Percentiles rank a stretch among this genome's conserved stretches.
Evolutionary conservation across 1,284 basidiomycete genomes (phyloP).

Genomic region (Ustilago nuda): DNA sequence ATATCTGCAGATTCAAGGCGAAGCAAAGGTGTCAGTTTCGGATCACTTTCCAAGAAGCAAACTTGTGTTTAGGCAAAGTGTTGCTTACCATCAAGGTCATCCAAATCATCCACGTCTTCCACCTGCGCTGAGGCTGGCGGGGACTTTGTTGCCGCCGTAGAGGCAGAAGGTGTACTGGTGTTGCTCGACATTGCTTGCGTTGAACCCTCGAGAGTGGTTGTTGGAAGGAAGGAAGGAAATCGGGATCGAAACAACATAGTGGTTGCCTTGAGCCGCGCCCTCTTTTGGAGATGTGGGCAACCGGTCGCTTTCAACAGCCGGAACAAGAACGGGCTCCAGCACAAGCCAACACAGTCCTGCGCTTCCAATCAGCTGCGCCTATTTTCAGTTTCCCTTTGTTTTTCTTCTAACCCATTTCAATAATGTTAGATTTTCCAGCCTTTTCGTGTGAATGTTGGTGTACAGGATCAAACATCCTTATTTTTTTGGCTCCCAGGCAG

Average conservation of each 20-base stretch:
- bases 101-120: slow-evolving; percentile 61
- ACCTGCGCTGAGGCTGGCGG: slow-evolving; percentile 29
- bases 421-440: neutral
- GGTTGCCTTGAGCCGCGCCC: neutral
- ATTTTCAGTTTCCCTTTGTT: neutral
- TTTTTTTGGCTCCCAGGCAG: neutral
- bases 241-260: neutral
- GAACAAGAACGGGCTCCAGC: neutral
- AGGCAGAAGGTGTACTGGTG: neutral
- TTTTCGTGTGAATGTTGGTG: neutral
- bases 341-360: neutral
- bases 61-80: too few species aligned
- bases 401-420: neutral
- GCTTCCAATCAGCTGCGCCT: slow-evolving; percentile 19
- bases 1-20: neutral
- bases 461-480: neutral
- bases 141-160: slow-evolving; percentile 15
- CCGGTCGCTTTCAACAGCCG: slow-evolving; percentile 46
- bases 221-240: neutral
- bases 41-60: neutral
- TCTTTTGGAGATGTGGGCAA: slow-evolving; percentile 3
- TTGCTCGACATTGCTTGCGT: slow-evolving; percentile 20
- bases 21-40: slow-evolving; percentile 1
- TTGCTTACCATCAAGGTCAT: slow-evolving; percentile 65
- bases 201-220: neutral